Evolutionary conservation across 2,329 filamentous ascomycete genomes (phyloP), one percentile per base, ranked within the genome.

Genomic region (Epichloe typhina): DNA sequence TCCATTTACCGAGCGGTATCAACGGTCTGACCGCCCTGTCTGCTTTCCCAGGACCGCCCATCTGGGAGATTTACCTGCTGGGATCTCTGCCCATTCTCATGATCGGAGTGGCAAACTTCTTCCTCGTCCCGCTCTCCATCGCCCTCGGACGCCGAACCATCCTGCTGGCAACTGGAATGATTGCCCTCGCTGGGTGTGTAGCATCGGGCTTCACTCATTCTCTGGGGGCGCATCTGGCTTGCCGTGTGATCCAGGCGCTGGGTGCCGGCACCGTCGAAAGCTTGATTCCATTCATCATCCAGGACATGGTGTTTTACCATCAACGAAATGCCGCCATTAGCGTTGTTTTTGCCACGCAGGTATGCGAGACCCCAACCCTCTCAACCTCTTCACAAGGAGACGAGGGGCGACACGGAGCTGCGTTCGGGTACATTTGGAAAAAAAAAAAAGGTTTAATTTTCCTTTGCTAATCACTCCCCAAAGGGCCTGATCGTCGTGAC

Each of bases 271-370:
- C 48, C 3, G 41, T 50, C 3, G 48, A 50, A 17, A 50, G 48
- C 21, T 21, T 50, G 42, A 50, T 50, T 31, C 48, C 48, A 2
- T 50, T 50, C 21, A 50, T 50, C 13, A 50, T 50, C 15, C 48
- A 50, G 41, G 48, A 50, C 11, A 39, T 50, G 15, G 48, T 50
- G 6, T 50, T 50, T 40, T 50, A 39, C 11, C 48, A 50, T 19
- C 48, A 50, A 15, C 40, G 48, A 21, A 50, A 45, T 21, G 48
- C 48, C 35, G 48, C 48, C 6, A 39, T 50, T 11, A 39, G 40
- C 23, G 17, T 45, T 13, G 48, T 50, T n/a, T 50, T 50, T 21
- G 40, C 41, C n/a, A 50, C 33, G 2, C 48, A 50, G 41, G 48
- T 50, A 17, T 12, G 48, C 33, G 5, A 36, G 17, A 23, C n/a